These are phyloP conservation scores for Gremmenia infestans DNA, from an alignment of 2,329 filamentous ascomycete genomes.

Conservation along the genomic window DNA sequence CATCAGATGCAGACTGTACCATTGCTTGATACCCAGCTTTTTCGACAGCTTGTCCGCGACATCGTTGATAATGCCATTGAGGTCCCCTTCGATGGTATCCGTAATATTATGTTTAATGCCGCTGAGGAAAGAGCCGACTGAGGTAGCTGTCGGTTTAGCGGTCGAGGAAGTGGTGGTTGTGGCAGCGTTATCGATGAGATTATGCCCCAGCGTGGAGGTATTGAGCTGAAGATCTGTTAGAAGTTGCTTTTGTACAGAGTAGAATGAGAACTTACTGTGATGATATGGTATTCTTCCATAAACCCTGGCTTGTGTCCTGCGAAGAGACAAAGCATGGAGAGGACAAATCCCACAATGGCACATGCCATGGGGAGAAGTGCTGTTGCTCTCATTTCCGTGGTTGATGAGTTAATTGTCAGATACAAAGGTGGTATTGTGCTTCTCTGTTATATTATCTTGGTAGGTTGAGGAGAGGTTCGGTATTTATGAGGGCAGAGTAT, in stretches of 20 bases:
- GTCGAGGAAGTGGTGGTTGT: conserved; percentile 19
- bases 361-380: conserved; percentile 46
- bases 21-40: conserved; percentile 51
- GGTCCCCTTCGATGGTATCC: conserved; percentile 28
- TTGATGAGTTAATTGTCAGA: background rate
- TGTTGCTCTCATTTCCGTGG: conserved; percentile 39
- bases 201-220: conserved; percentile 47
- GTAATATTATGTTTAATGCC: conserved; percentile 37
- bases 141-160: conserved; percentile 15
- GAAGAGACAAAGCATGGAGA: conserved; percentile 56
- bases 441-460: background rate
- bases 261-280: conserved; percentile 42
- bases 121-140: conserved; percentile 30
- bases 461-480: background rate
- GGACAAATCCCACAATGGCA: conserved; percentile 49
- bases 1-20: conserved; percentile 56
- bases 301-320: conserved; percentile 52
- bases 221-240: conserved; percentile 41
- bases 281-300: conserved; percentile 51
- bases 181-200: conserved; percentile 22
- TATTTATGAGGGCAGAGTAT: background rate
- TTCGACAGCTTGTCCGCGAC: conserved; percentile 37
- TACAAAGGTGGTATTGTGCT: background rate
- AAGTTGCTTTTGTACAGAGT: background rate
- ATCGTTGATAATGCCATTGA: conserved; percentile 35